phyloP scores from a whole-genome alignment of 2,329 filamentous ascomycete species.

The Stagonosporopsis vannaccii region DNA sequence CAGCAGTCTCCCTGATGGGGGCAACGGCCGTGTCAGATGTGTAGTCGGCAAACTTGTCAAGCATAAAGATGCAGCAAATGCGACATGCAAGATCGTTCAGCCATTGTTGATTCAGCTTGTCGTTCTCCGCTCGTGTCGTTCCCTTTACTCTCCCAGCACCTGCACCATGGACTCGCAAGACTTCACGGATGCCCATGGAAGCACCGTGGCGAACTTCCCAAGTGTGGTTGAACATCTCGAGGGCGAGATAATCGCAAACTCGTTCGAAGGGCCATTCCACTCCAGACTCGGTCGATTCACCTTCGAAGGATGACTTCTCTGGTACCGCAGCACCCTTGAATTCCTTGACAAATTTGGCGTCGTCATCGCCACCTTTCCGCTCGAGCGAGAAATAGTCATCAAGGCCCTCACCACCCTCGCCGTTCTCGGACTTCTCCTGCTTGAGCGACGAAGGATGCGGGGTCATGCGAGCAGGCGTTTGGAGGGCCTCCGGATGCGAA shows the following conservation, averaged over 20 bases:
- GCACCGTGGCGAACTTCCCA: slow-evolving; percentile 98
- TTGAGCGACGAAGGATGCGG: slow-evolving; percentile 63
- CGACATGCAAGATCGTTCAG: slow-evolving; percentile 95
- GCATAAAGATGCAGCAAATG: slow-evolving; percentile 93
- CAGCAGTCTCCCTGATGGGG: slow-evolving; percentile 92
- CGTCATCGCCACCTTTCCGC: slow-evolving; percentile 80
- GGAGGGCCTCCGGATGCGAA: slow-evolving; percentile 65
- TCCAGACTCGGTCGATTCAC: slow-evolving; percentile 77
- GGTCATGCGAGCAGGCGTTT: slow-evolving; percentile 54
- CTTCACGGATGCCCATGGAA: slow-evolving; percentile 91
- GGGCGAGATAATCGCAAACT: slow-evolving; percentile 89
- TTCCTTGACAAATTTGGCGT: slow-evolving; percentile 90
- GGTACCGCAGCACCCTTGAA: slow-evolving; percentile 85
- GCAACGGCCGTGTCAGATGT: slow-evolving; percentile 97
- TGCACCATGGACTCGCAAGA: slow-evolving; percentile 87
- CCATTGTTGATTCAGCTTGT: slow-evolving; percentile 81
- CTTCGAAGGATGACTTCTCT: slow-evolving; percentile 85
- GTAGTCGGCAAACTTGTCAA: slow-evolving; percentile 97
- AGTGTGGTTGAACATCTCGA: slow-evolving; percentile 89
- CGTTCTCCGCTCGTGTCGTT: slow-evolving; percentile 76
- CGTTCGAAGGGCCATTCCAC: slow-evolving; percentile 93
- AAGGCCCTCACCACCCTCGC: slow-evolving; percentile 55
- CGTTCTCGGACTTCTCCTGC: slow-evolving; percentile 67
- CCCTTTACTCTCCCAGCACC: slow-evolving; percentile 82
- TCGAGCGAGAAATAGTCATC: slow-evolving; percentile 92